Percentiles rank a stretch among this genome's conserved stretches.
These are phyloP conservation scores for Helicocarpus griseus DNA, from an alignment of 2,329 filamentous ascomycete species.

Conservation along the genomic window DNA sequence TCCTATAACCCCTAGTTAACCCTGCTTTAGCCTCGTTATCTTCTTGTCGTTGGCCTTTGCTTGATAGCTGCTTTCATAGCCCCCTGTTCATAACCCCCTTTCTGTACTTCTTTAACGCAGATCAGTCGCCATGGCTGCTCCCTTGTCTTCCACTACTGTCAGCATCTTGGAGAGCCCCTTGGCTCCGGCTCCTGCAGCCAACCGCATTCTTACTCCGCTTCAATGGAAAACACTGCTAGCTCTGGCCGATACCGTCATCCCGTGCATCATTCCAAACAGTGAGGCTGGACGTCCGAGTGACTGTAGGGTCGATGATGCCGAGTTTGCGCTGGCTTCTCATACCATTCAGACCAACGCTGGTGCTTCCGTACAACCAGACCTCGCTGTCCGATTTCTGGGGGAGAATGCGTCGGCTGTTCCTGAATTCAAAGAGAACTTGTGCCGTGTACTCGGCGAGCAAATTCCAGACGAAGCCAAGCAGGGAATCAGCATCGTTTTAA, in stretches of 20 bases:
- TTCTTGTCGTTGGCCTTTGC: not conserved
- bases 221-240: conserved; percentile 53
- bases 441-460: conserved; percentile 39
- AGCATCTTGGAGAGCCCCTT: conserved; percentile 35
- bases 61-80: not conserved
- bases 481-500: conserved; percentile 43
- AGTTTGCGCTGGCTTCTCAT: conserved; percentile 15
- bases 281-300: conserved; percentile 24
- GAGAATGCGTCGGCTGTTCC: conserved; percentile 40
- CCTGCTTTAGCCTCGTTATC: not conserved
- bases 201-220: conserved; percentile 40
- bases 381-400: conserved; percentile 38
- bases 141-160: conserved; percentile 4
- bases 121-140: not conserved
- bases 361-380: conserved; percentile 23
- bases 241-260: conserved; percentile 49
- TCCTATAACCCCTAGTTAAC: not conserved
- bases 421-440: conserved; percentile 40
- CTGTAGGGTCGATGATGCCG: conserved; percentile 30
- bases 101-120: not conserved
- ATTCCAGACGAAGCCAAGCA: conserved; percentile 41
- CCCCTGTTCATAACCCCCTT: conserved; percentile 1
- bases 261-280: conserved; percentile 38
- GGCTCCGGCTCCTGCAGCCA: conserved; percentile 35
- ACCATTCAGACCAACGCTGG: conserved; percentile 14